Conservation (phyloP, 495 filamentous ascomycete species). For the Daldinia caldariorum region DNA sequence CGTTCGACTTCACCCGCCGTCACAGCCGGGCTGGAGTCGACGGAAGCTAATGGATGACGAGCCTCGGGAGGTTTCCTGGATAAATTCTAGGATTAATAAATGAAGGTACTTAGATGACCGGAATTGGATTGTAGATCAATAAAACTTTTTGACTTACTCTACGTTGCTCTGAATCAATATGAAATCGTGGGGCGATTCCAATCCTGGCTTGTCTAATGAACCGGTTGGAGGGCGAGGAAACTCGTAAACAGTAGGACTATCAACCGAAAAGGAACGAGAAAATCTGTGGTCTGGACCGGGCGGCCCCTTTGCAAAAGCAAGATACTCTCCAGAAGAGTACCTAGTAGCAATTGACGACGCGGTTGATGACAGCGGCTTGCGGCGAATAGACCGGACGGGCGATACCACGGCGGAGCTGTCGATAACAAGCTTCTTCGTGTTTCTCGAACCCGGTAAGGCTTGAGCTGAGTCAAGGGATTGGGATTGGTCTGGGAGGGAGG, state of each 20-base stretch:
- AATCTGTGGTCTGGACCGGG: conserved; percentile 59
- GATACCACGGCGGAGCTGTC: conserved; percentile 28
- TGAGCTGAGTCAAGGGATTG: conserved; percentile 27
- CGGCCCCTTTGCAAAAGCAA: conserved; percentile 49
- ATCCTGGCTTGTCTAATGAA: conserved; percentile 21
- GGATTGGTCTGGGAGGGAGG: conserved; percentile 43
- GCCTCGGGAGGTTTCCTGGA: conserved; percentile 40
- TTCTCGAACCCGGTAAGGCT: conserved; percentile 38
- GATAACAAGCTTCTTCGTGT: conserved; percentile 45
- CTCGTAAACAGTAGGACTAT: conserved; percentile 67
- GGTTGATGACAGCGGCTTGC: conserved; percentile 64
- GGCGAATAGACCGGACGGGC: conserved; percentile 53
- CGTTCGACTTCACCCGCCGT: conserved; percentile 48
- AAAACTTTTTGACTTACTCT: conserved; percentile 46
- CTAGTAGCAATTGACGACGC: conserved; percentile 61
- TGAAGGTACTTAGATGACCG: conserved; percentile 17
- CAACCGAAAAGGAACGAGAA: conserved; percentile 60
- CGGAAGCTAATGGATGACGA: conserved; percentile 40
- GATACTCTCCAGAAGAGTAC: conserved; percentile 58
- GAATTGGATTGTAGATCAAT: conserved; percentile 41
- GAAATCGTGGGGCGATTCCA: conserved; percentile 38
- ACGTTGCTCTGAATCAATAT: conserved; percentile 29
- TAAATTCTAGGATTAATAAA: conserved; percentile 44
- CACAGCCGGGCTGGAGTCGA: conserved; percentile 35
- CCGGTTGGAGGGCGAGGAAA: conserved; percentile 51